These are phyloP conservation scores for Chlorella sorokiniana DNA, from an alignment of 139 green algal genomes.

Conservation along the genomic window DNA sequence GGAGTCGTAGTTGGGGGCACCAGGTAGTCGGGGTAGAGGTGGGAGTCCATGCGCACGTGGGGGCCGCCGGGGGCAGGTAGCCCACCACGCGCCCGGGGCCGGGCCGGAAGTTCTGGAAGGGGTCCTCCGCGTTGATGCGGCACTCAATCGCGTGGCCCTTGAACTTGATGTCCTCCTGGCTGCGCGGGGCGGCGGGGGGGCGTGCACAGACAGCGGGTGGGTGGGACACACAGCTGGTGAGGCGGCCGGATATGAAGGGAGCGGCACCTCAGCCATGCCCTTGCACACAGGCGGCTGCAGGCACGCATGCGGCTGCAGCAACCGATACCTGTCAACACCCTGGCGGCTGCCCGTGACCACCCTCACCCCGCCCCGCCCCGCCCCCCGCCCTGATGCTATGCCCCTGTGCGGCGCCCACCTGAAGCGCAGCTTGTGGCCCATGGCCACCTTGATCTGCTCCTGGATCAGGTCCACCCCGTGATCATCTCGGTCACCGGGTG, in stretches of 20 bases:
- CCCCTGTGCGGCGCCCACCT: slow-evolving; percentile 18
- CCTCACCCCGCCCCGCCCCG: too few species aligned
- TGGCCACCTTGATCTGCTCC: slow-evolving; percentile 90
- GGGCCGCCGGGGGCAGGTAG: slow-evolving; percentile 92
- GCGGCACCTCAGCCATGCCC: too few species aligned
- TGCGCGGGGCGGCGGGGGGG: neutral
- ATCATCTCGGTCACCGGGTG: slow-evolving; percentile 97
- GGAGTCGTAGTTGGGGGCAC: slow-evolving; percentile 97
- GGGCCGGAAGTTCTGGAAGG: slow-evolving; percentile 90
- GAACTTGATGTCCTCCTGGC: slow-evolving; percentile 88
- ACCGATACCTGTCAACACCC: too few species aligned
- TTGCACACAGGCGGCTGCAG: too few species aligned
- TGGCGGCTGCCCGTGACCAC: too few species aligned
- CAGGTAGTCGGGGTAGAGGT: slow-evolving; percentile 95
- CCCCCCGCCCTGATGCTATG: too few species aligned
- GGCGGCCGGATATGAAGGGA: too few species aligned
- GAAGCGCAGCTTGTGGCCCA: slow-evolving; percentile 76
- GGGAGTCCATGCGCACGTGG: slow-evolving; percentile 94
- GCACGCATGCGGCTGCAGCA: too few species aligned
- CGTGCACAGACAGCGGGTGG: neutral
- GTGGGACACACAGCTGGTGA: neutral
- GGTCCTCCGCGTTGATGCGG: slow-evolving; percentile 94
- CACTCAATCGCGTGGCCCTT: slow-evolving; percentile 94
- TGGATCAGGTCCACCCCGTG: slow-evolving; percentile 92
- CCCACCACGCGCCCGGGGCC: slow-evolving; percentile 77